Conservation (phyloP, 2,329 filamentous ascomycete genomes). For the Scedosporium apiospermum region DNA sequence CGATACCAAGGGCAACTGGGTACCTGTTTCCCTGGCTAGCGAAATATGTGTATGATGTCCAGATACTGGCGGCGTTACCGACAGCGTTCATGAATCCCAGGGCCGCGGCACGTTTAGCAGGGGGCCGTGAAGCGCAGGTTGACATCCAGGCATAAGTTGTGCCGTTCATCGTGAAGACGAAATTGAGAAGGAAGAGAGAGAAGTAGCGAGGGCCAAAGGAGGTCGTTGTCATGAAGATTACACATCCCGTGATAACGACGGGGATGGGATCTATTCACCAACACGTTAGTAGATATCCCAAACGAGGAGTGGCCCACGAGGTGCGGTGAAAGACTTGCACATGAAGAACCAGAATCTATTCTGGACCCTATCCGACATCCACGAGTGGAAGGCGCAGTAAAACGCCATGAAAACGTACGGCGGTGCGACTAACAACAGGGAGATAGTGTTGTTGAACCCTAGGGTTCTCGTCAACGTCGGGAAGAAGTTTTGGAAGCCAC, state of each 20-base stretch:
- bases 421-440: conserved; percentile 21
- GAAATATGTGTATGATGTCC: conserved; percentile 39
- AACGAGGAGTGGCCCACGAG: background rate
- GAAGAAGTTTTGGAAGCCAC: conserved; percentile 10
- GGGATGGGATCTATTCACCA: conserved; percentile 30
- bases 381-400: conserved; percentile 36
- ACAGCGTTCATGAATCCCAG: conserved; percentile 45
- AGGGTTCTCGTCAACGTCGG: conserved; percentile 9
- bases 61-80: conserved; percentile 43
- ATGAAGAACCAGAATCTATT: conserved; percentile 11
- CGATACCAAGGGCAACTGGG: conserved; percentile 28
- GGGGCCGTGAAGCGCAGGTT: conserved; percentile 38
- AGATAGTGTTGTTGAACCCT: conserved; percentile 5
- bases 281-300: background rate
- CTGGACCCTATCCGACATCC: conserved; percentile 6
- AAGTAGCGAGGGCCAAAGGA: conserved; percentile 45
- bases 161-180: conserved; percentile 45
- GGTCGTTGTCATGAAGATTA: conserved; percentile 43
- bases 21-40: conserved; percentile 27
- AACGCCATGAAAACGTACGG: conserved; percentile 39
- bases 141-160: conserved; percentile 40
- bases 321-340: background rate
- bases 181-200: conserved; percentile 44
- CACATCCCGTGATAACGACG: conserved; percentile 26
- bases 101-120: conserved; percentile 44